phyloP scores from a whole-genome alignment of 2,329 filamentous ascomycete genomes.

The Magnaporthiopsis incrustans region DNA sequence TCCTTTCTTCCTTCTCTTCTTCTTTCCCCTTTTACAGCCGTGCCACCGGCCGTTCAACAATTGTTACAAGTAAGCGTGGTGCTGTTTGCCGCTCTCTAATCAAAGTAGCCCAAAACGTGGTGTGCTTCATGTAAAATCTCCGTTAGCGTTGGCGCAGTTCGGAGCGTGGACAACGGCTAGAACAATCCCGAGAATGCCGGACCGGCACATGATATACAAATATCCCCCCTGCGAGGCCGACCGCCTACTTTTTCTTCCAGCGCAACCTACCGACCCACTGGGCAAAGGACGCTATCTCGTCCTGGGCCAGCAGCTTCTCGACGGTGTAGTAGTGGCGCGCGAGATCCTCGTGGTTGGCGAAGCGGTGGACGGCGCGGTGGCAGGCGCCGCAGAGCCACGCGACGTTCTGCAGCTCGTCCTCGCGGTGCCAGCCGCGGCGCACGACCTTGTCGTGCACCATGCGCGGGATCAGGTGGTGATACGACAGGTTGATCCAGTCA shows the following conservation, averaged over 20 bases:
- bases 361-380: slow-evolving; percentile 72
- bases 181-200: too few relatives aligned
- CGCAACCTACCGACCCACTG: slow-evolving; percentile 65
- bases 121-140: too few relatives aligned
- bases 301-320: slow-evolving; percentile 59
- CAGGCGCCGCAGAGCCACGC: slow-evolving; percentile 83
- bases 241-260: slow-evolving; percentile 51
- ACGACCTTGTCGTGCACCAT: slow-evolving; percentile 67
- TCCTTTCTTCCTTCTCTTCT: too few relatives aligned
- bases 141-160: too few relatives aligned
- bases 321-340: slow-evolving; percentile 67
- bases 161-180: too few relatives aligned
- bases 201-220: too few relatives aligned
- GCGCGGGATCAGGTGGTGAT: slow-evolving; percentile 81
- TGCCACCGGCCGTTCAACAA: too few relatives aligned
- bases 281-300: slow-evolving; percentile 65
- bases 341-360: slow-evolving; percentile 69
- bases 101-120: too few relatives aligned
- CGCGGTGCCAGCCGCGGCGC: slow-evolving; percentile 71
- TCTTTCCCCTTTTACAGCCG: too few relatives aligned
- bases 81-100: too few relatives aligned
- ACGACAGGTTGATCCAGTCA: slow-evolving; percentile 67
- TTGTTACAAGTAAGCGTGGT: too few relatives aligned
- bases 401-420: slow-evolving; percentile 68
- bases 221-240: background rate